These are phyloP conservation scores for Aspergillus brunneoviolaceus DNA, from an alignment of 2,329 filamentous ascomycete genomes.

Conservation along the genomic window DNA sequence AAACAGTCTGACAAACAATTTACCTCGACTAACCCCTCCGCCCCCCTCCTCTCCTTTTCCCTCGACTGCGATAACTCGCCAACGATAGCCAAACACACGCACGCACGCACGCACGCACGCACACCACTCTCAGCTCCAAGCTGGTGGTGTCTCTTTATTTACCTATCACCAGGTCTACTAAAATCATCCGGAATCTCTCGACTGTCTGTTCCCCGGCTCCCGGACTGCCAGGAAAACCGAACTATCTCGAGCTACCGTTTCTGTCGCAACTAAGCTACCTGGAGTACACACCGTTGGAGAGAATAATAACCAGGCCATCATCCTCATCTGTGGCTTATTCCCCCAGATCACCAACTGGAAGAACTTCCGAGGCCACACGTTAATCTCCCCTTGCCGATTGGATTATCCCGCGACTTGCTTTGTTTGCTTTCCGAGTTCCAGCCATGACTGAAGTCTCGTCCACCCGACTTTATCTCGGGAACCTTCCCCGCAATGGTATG, in stretches of 20 bases:
- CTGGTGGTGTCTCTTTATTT: background rate
- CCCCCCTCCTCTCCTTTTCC: background rate
- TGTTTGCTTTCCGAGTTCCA: constrained; percentile 14
- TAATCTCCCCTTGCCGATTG: background rate
- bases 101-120: too few relatives aligned
- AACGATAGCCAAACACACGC: background rate
- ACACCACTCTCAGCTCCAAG: background rate
- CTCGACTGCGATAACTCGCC: background rate
- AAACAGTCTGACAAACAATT: background rate
- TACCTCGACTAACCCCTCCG: background rate
- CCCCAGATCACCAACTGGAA: background rate
- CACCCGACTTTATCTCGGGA: constrained; percentile 95
- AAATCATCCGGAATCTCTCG: background rate
- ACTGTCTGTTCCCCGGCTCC: background rate
- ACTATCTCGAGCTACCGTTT: background rate
- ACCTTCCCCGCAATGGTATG: constrained; percentile 94
- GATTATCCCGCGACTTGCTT: background rate
- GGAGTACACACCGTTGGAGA: background rate
- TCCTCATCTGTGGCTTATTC: background rate
- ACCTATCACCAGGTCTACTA: background rate
- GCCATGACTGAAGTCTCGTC: constrained; percentile 83
- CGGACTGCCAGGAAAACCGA: background rate
- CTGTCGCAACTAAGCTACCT: background rate
- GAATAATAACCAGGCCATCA: background rate
- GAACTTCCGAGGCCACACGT: constrained; percentile 2